Base-by-base conservation (phyloP, 108 stramenopile genomes). In the Nitzschia inconspicua region DNA sequence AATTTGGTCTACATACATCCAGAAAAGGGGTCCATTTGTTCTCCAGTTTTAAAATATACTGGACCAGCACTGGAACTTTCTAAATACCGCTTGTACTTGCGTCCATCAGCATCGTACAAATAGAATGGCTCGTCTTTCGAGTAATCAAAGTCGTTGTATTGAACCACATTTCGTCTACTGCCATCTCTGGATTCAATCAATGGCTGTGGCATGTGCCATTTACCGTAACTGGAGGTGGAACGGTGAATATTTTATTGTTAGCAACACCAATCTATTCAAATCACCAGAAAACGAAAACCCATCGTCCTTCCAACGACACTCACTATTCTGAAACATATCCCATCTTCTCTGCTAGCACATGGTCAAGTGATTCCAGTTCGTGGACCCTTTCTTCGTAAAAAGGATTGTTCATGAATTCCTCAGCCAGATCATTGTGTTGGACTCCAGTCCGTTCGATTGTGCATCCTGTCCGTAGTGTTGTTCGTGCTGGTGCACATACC, bases 391-490 rank as follows among this genome's bases (percentile, higher is more conserved):
- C 26, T 10, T 11, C 27, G 23, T 13, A 18, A n/a, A 30, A 14
- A 24, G 40, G n/a, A 30, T 19, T 41, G 20, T 32, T 61, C 47
- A 29, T 61, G 24, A 36, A 34, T 37, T 56, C 35, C 5, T 11
- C 20, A 13, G 11, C 11, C n/a, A 55, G 18, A 11, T 24, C 25
- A 25, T 64, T 64, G 11, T 44, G 25, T 23, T 54, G 51, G 5
- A 64, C 26, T 14, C 63, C 63, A 19, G 63, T 64, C 6, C 53
- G 28, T 55, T 64, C 63, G 27, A 64, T 28, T 11, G 63, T 64
- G 34, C 36, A 55, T 11, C 63, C 63, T 27, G 52, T 64, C 11
- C 51, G 53, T n/a, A 64, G 52, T 18, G 24, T 11, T 14, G 63
- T 30, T 14, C 63, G 20, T 0, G 63, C 26, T 19, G 63, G 63